Evolutionary conservation across 2,329 filamentous ascomycete species (phyloP), one percentile per base, ranked within the genome.

Genomic region (Orbilia brochopaga): DNA sequence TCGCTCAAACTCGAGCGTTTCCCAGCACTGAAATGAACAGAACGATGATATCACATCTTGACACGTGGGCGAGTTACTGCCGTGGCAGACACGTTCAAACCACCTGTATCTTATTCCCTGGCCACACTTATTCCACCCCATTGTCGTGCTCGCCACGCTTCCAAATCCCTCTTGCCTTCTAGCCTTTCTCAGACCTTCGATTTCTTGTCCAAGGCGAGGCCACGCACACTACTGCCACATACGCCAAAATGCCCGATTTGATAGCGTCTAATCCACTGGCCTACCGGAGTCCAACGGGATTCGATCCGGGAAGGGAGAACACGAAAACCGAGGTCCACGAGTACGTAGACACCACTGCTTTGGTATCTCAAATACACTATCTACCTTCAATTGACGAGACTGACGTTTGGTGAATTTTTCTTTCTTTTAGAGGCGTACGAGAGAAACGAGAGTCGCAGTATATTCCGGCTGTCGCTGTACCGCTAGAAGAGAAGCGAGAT

Each of bases 1-100:
- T n/a, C 54, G 55, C 67, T 72, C 67, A 65, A 65, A 65, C 46
- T 44, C 60, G 67, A 72, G 60, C 67, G 52, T 37, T 19, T 21
- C 10, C 8, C 11, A 48, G 44, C 17, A 5, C n/a, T 21, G 17
- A 15, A 21, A 19, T 32, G n/a, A 40, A 48, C 4, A 24, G 6
- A 30, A 62, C 27, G 6, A 32, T 48, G 35, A 62, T 27, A 10
- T 30, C 46, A 35, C 7, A 63, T 48, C 21, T 17, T 65, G 60
- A 60, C 60, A 72, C 55, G 37, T 72, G 21, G 46, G 53, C 21
- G 57, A 57, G 58, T 59, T 37, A 23, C 44, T 37, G 30, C 13
- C 10, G 11, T 24, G 21, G 19, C 27, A 61, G n/a, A 48, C 53
- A 46, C 35, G 48, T 46, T 56, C 35, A 27, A 23, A 19, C 55